A percentile compares a stretch with the other conserved stretches of the same genome.
phyloP scores from a whole-genome alignment of 768 basidiomycete species.

The Strobilomyces confusus region DNA sequence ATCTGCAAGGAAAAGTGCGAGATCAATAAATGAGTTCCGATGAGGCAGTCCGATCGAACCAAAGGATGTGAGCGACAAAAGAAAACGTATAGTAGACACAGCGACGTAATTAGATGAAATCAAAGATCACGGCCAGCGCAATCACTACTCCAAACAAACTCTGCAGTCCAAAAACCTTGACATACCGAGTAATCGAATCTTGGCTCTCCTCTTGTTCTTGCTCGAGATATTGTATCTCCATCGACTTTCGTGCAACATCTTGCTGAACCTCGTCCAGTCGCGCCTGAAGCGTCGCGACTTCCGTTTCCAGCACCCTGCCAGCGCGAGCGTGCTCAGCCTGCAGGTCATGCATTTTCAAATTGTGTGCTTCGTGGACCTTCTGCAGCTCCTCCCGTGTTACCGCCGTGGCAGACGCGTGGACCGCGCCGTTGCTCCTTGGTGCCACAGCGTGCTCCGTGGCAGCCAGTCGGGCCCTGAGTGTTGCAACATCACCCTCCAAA shows the following conservation, averaged over 20 bases:
- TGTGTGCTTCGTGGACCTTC: slow-evolving; percentile 79
- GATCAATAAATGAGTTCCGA: slow-evolving; percentile 38
- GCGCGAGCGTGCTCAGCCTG: slow-evolving; percentile 63
- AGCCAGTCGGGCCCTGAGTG: slow-evolving; percentile 50
- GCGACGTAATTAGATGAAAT: slow-evolving; percentile 40
- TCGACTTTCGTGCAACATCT: slow-evolving; percentile 62
- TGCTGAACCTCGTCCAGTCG: slow-evolving; percentile 54
- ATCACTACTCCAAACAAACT: slow-evolving; percentile 49
- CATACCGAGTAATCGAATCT: slow-evolving; percentile 77
- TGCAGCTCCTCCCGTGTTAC: slow-evolving; percentile 77
- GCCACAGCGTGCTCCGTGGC: slow-evolving; percentile 43
- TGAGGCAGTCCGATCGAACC: slow-evolving; percentile 8
- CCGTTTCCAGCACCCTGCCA: slow-evolving; percentile 47
- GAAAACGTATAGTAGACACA: slow-evolving; percentile 21
- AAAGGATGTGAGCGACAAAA: slow-evolving; percentile 12
- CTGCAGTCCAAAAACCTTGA: slow-evolving; percentile 55
- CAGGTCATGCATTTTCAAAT: slow-evolving; percentile 72
- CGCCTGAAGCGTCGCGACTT: slow-evolving; percentile 50
- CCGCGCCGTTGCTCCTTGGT: slow-evolving; percentile 54
- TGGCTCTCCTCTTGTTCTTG: slow-evolving; percentile 74
- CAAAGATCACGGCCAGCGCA: slow-evolving; percentile 54
- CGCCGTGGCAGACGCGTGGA: slow-evolving; percentile 33
- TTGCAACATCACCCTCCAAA: slow-evolving; percentile 73
- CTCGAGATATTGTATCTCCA: slow-evolving; percentile 81
- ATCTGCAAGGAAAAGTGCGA: slow-evolving; percentile 35